Percentiles rank a stretch among this genome's conserved stretches.
These are phyloP conservation scores for Beauveria sp. DNA, from an alignment of 2,329 filamentous ascomycete genomes.

Conservation along the genomic window DNA sequence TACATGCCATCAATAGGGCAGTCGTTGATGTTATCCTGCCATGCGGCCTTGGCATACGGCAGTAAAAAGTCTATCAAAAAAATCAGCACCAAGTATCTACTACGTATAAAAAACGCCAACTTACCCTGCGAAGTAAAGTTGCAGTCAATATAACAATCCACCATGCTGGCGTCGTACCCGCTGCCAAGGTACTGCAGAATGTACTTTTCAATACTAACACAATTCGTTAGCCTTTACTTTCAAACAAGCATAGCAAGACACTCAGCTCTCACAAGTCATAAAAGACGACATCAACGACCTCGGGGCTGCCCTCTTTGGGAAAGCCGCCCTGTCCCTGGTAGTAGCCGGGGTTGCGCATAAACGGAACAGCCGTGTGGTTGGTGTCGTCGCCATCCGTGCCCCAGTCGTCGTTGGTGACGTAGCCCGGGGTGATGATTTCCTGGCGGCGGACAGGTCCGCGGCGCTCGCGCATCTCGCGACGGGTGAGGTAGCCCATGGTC, in stretches of 20 bases:
- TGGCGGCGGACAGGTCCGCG: constrained; percentile 41
- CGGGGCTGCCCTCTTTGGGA: constrained; percentile 33
- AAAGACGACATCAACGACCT: constrained; percentile 45
- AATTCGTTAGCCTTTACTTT: neutral
- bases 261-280: constrained; percentile 38
- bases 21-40: constrained; percentile 28
- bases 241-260: neutral
- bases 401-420: constrained; percentile 50
- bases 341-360: constrained; percentile 40
- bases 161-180: constrained; percentile 26
- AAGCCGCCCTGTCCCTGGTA: constrained; percentile 43
- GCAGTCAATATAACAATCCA: constrained; percentile 31
- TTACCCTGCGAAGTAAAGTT: constrained; percentile 30
- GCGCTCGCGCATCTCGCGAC: constrained; percentile 19
- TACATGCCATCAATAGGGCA: constrained; percentile 21
- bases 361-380: constrained; percentile 37
- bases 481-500: constrained; percentile 20
- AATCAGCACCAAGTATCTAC: neutral
- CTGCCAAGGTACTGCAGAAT: constrained; percentile 30
- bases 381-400: constrained; percentile 50
- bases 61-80: constrained; percentile 27
- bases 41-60: constrained; percentile 30
- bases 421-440: constrained; percentile 39
- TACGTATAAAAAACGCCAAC: no score
- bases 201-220: constrained; percentile 28